phyloP scores from a whole-genome alignment of 2,329 filamentous ascomycete species.

The Pseudogymnoascus sp. region DNA sequence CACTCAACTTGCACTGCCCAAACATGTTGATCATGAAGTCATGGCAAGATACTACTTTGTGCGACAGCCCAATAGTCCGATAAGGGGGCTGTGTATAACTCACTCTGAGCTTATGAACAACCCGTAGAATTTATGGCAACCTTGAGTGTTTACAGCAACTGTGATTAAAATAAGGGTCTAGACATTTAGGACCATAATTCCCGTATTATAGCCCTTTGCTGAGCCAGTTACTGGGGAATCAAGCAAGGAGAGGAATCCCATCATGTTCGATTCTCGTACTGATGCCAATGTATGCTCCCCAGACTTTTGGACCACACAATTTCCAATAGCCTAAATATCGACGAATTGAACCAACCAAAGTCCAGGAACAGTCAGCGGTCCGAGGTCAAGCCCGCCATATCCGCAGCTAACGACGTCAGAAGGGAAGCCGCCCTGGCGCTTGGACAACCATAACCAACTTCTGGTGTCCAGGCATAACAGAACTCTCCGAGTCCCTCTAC shows the following conservation, averaged over 20 bases:
- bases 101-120: background rate
- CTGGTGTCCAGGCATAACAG: background rate
- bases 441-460: slow-evolving; percentile 7
- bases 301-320: background rate
- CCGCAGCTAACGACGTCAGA: slow-evolving; percentile 7
- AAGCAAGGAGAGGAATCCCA: background rate
- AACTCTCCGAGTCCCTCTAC: background rate
- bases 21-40: background rate
- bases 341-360: background rate
- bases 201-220: background rate
- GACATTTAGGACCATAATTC: background rate
- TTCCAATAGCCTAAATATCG: background rate
- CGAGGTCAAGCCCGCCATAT: background rate
- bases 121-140: background rate
- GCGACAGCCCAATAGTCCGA: background rate
- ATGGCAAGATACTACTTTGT: background rate
- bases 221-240: too few relatives aligned
- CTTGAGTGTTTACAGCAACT: background rate
- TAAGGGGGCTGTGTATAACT: background rate
- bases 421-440: background rate
- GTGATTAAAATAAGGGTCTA: background rate
- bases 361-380: background rate
- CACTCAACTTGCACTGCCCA: background rate
- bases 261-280: background rate
- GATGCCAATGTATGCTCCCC: background rate